These are phyloP conservation scores for Ogataea philodendri DNA, from an alignment of 805 yeast species.

Conservation along the genomic window DNA sequence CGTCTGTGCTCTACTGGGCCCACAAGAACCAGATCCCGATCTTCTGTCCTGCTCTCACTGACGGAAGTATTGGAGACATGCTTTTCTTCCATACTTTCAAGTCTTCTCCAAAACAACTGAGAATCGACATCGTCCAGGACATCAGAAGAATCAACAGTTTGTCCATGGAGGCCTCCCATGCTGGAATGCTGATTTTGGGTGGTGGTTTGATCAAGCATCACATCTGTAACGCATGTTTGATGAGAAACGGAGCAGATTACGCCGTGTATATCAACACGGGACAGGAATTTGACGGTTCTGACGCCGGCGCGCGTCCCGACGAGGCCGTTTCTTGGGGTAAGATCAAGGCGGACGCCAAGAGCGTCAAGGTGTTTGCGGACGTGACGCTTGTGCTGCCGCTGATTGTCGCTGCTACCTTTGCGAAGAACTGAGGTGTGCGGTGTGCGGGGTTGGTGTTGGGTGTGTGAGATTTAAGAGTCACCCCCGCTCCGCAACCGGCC, in stretches of 20 bases:
- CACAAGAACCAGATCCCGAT: conserved; percentile 95
- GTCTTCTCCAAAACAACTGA: conserved; percentile 83
- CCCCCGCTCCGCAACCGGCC: conserved; percentile 7
- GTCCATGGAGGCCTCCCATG: conserved; percentile 91
- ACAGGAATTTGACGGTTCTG: conserved; percentile 98
- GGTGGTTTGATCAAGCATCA: conserved; percentile 98
- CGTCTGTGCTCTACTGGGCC: conserved; percentile 95
- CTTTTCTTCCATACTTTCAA: conserved; percentile 97
- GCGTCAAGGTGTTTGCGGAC: conserved; percentile 92
- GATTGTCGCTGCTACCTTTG: conserved; percentile 97
- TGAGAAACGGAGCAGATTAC: conserved; percentile 99
- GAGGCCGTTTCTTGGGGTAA: conserved; percentile 99
- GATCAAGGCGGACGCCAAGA: conserved; percentile 89
- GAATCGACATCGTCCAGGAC: conserved; percentile 91
- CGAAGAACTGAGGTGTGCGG: conserved; percentile 48
- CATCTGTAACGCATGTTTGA: conserved; percentile 94
- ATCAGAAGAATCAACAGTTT: conserved; percentile 87
- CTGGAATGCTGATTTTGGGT: conserved; percentile 95
- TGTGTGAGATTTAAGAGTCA: neutral
- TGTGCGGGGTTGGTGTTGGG: too few relatives aligned
- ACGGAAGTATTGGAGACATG: conserved; percentile 99
- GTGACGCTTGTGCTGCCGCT: conserved; percentile 93
- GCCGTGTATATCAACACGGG: conserved; percentile 98
- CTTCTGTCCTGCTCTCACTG: conserved; percentile 96
- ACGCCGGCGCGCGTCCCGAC: conserved; percentile 99